These are phyloP conservation scores for Heterobasidion occidentale DNA, from an alignment of 1,284 basidiomycete species.

Conservation along the genomic window DNA sequence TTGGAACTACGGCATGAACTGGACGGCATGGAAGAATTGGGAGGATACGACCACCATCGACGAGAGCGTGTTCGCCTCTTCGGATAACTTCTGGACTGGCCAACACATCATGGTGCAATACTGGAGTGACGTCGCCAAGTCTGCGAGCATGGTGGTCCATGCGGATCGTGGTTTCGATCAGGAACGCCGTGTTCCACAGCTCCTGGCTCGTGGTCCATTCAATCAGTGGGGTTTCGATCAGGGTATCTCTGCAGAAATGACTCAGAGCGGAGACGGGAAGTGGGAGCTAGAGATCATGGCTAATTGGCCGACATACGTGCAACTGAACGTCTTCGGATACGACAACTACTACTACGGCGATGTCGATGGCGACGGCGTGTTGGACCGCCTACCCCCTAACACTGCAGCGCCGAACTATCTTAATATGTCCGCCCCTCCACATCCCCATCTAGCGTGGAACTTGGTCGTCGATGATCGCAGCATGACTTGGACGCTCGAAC, in stretches of 20 bases:
- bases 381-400: slow-evolving; percentile 87
- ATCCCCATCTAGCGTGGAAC: slow-evolving; percentile 80
- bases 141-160: slow-evolving; percentile 64
- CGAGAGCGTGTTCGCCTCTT: slow-evolving; percentile 40
- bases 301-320: slow-evolving; percentile 80
- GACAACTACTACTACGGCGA: slow-evolving; percentile 91
- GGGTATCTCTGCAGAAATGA: slow-evolving; percentile 66
- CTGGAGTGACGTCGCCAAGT: slow-evolving; percentile 62
- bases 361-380: slow-evolving; percentile 74
- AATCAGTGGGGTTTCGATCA: slow-evolving; percentile 88
- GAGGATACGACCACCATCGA: slow-evolving; percentile 67
- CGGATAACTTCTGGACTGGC: slow-evolving; percentile 72
- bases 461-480: slow-evolving; percentile 71
- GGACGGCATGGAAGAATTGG: slow-evolving; percentile 74
- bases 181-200: slow-evolving; percentile 75
- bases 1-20: slow-evolving; percentile 79
- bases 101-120: slow-evolving; percentile 86
- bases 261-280: slow-evolving; percentile 47
- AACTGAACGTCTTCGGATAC: slow-evolving; percentile 83
- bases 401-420: slow-evolving; percentile 78
- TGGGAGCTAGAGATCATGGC: slow-evolving; percentile 85
- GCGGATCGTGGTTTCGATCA: slow-evolving; percentile 60
- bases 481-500: slow-evolving; percentile 71
- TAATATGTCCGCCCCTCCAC: slow-evolving; percentile 81
- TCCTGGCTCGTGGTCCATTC: slow-evolving; percentile 81